Conservation (phyloP, 805 yeast species). For the Spathaspora boniae region DNA sequence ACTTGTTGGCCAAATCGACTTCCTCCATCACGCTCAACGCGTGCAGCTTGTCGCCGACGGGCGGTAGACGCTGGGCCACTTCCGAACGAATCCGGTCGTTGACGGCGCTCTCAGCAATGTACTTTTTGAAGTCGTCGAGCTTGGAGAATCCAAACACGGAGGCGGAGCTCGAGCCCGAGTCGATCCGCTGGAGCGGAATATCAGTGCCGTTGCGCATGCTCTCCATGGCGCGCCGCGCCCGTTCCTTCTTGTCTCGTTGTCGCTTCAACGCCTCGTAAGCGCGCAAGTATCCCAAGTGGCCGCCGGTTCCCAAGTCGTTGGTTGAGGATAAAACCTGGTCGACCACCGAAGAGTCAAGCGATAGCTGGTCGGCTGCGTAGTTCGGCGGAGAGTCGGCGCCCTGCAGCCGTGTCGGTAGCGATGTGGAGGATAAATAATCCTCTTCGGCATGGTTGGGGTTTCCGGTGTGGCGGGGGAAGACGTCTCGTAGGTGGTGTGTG, state of each 20-base stretch:
- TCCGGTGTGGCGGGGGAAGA: not conserved
- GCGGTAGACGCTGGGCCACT: conserved; percentile 9
- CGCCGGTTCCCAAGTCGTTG: conserved; percentile 11
- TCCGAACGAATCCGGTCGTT: conserved; percentile 28
- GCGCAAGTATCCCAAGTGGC: conserved; percentile 25
- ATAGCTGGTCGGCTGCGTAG: no score
- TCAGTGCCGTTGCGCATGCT: conserved; percentile 11
- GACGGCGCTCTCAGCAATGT: conserved; percentile 30
- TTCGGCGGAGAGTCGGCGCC: no score
- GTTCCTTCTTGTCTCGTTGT: conserved; percentile 5
- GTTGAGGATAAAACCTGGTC: conserved; percentile 15
- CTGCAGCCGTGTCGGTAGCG: no score
- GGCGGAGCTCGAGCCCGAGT: conserved; percentile 7
- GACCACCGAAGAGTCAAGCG: conserved; percentile 25
- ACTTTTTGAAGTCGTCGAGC: conserved; percentile 33
- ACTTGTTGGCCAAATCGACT: conserved; percentile 24
- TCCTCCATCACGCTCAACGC: conserved; percentile 23
- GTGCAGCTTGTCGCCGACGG: conserved; percentile 12
- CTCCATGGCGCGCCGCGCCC: conserved; percentile 3
- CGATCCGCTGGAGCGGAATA: conserved; percentile 15
- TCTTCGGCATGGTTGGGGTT: no score
- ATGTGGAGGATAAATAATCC: no score
- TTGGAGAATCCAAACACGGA: conserved; percentile 29
- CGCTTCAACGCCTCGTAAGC: conserved; percentile 19
- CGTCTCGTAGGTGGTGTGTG: conserved; percentile 3